Evolutionary conservation across 1,284 basidiomycete species (phyloP), one percentile per base, ranked within the genome.

Genomic region (Ceratobasidium sp.): DNA sequence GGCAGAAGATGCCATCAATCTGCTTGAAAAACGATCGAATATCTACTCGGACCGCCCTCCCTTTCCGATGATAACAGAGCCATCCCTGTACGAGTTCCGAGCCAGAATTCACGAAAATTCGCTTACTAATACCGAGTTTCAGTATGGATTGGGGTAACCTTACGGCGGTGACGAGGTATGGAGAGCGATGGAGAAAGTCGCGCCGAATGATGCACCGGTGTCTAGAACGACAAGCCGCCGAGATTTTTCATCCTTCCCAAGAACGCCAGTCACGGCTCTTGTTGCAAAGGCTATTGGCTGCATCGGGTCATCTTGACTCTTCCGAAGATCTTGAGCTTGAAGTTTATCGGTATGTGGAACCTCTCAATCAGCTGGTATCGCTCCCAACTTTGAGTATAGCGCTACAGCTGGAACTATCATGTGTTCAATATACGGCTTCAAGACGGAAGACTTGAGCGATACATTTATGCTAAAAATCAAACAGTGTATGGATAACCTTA

Each of bases 351-450:
- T 75, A 28, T n/a, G 33, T 38, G 3, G 20, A 15, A 38, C 28
- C 28, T 67, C 42, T n/a, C 10, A 52, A 52, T 10, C 7, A 20
- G 6, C 17, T 5, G 23, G 15, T 3, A 20, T 15, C n/a, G 6
- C 3, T 20, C 23, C 10, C 38, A 13, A 10, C 44, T 5, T n/a
- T 52, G 5, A 65, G 12, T 46, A 44, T 20, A 57, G 62, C 15
- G 20, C 28, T 20, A 33, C 54, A 3, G 26, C 48, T 1, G 64
- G 61, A 6, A 42, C 62, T 9, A 28, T 71, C 17, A 38, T 75
- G 15, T 28, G 54, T 23, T 65, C 71, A n/a, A 50, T 78, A 15
- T 78, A 78, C 54, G 77, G 77, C 28, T 69, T 74, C 40, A 38
- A 64, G 28, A 33, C 73, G 3, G 61, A 56, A n/a, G 17, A 23